Conservation (phyloP, 1,284 basidiomycete genomes). For the Ceraceosorus guamensis region DNA sequence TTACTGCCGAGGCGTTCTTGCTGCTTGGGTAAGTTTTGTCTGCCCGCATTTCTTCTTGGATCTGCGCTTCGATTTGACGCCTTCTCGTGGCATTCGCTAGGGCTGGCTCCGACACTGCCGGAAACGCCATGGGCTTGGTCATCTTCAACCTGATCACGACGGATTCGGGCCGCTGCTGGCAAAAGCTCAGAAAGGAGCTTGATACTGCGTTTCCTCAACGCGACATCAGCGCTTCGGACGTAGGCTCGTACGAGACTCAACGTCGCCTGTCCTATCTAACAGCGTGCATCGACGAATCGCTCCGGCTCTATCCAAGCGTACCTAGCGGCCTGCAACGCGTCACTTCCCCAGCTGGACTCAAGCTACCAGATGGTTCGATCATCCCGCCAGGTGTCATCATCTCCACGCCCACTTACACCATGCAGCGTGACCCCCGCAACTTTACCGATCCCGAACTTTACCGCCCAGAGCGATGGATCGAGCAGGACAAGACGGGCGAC, state of each 20-base stretch:
- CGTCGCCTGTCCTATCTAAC: slow-evolving; percentile 19
- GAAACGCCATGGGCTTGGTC: slow-evolving; percentile 11
- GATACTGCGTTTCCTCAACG: too few species aligned
- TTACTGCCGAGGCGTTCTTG: slow-evolving; percentile 16
- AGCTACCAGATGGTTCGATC: slow-evolving; percentile 10
- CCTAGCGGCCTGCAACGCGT: slow-evolving; percentile 16
- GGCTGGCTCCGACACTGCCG: slow-evolving; percentile 18
- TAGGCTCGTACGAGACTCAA: neutral
- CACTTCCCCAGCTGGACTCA: slow-evolving; percentile 2
- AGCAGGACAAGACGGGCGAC: neutral
- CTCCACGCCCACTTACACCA: slow-evolving; percentile 14
- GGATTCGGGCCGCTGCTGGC: too few species aligned
- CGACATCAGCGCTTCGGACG: too few species aligned
- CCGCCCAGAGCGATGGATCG: slow-evolving; percentile 5
- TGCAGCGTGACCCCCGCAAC: slow-evolving; percentile 19
- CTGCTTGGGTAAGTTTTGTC: slow-evolving; percentile 10
- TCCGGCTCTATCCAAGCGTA: slow-evolving; percentile 19
- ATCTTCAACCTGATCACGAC: too few species aligned
- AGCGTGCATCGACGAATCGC: slow-evolving; percentile 22
- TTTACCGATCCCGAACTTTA: slow-evolving; percentile 8
- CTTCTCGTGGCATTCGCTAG: too few species aligned
- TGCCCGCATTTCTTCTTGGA: too few species aligned
- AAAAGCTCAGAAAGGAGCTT: too few species aligned
- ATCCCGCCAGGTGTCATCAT: slow-evolving; percentile 12
- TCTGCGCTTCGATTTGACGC: too few species aligned